These are phyloP conservation scores for Agrocybe praecox DNA, from an alignment of 768 basidiomycete species.

Conservation along the genomic window DNA sequence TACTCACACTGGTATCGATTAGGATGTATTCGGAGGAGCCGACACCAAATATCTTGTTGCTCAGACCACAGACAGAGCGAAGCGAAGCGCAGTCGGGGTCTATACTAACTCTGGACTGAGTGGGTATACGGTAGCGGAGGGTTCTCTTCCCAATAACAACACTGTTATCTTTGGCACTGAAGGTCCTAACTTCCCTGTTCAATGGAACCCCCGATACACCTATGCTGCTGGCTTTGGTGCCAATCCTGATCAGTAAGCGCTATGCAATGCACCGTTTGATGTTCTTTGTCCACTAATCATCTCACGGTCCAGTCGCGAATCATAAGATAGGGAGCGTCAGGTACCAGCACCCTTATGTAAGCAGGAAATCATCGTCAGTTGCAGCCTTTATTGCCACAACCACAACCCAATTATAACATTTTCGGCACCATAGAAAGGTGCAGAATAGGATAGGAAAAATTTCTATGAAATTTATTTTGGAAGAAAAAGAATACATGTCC, in stretches of 20 bases:
- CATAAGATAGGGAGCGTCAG: too few species aligned
- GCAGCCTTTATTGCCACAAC: too few species aligned
- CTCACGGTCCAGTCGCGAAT: constrained; percentile 31
- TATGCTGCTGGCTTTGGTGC: constrained; percentile 45
- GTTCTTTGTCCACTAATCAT: background rate
- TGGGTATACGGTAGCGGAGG: constrained; percentile 41
- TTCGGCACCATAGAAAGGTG: too few species aligned
- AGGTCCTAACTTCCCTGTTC: constrained; percentile 46
- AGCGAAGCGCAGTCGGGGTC: constrained; percentile 39
- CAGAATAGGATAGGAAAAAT: too few species aligned
- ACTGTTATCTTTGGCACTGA: constrained; percentile 39
- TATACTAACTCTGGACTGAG: constrained; percentile 41
- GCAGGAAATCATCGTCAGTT: too few species aligned
- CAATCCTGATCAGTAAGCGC: constrained; percentile 41
- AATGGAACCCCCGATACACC: constrained; percentile 45
- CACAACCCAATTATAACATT: too few species aligned
- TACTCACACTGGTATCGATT: background rate
- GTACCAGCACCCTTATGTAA: too few species aligned
- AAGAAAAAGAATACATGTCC: too few species aligned
- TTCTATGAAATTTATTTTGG: too few species aligned
- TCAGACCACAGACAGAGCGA: constrained; percentile 33
- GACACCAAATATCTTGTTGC: constrained; percentile 39
- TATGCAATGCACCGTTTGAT: background rate
- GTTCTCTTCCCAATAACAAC: constrained; percentile 37
- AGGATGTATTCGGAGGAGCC: constrained; percentile 47